These are phyloP conservation scores for Glycine tomentella DNA, from an alignment of 306 rosid genomes.

Conservation along the genomic window DNA sequence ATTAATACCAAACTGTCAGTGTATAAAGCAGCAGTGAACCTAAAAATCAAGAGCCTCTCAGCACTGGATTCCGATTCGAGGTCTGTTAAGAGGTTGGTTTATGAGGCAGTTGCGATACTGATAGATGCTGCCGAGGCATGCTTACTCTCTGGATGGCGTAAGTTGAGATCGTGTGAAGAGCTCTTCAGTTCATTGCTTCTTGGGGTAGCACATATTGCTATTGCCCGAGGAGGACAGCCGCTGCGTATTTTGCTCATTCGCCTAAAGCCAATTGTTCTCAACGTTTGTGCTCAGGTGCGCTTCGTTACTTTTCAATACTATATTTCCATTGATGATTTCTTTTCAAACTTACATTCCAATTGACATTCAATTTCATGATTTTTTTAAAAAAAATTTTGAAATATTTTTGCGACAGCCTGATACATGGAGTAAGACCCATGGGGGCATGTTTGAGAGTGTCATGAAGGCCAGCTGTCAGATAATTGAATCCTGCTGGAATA, in stretches of 20 bases:
- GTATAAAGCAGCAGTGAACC: constrained; percentile 75
- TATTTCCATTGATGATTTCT: constrained; percentile 6
- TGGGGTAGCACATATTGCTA: constrained; percentile 85
- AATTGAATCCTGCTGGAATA: constrained; percentile 94
- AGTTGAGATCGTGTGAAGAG: constrained; percentile 87
- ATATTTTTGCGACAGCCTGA: constrained; percentile 69
- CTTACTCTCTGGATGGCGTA: constrained; percentile 92
- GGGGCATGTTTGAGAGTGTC: constrained; percentile 92
- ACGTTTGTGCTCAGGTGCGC: constrained; percentile 89
- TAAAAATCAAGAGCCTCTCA: constrained; percentile 72
- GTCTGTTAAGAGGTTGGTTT: constrained; percentile 82
- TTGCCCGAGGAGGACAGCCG: constrained; percentile 89
- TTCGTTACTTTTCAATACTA: constrained; percentile 35
- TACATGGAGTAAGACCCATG: constrained; percentile 87
- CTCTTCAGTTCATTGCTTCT: constrained; percentile 81
- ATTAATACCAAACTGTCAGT: constrained; percentile 83
- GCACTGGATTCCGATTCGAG: constrained; percentile 80
- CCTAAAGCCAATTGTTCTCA: constrained; percentile 86
- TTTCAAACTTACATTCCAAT: constrained; percentile 33
- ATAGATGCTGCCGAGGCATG: constrained; percentile 98
- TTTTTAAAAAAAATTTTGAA: constrained; percentile 19
- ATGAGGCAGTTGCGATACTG: constrained; percentile 87
- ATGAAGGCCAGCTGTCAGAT: constrained; percentile 81
- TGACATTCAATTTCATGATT: constrained; percentile 24
- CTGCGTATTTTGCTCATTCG: constrained; percentile 94